Conservation (phyloP, 2,329 filamentous ascomycete genomes). For the Corinectria fuckeliana region DNA sequence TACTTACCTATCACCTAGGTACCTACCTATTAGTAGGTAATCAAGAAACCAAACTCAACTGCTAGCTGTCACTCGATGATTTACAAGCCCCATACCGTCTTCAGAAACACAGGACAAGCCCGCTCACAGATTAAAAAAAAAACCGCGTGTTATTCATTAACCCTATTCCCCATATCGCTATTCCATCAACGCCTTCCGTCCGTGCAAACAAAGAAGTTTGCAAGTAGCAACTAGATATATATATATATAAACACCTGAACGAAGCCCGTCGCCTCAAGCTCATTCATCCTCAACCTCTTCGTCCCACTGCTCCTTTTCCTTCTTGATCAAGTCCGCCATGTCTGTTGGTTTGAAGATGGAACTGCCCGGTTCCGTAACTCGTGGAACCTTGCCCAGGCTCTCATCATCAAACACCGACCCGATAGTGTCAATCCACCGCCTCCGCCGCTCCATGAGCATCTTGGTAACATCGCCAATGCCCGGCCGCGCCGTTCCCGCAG, state of each 20-base stretch:
- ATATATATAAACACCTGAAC: constrained; percentile 21
- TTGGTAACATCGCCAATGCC: constrained; percentile 91
- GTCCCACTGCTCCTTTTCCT: constrained; percentile 82
- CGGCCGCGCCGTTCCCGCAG: constrained; percentile 69
- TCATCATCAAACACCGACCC: constrained; percentile 90
- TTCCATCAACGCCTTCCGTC: constrained; percentile 26
- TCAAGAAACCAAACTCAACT: neutral
- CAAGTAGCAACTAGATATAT: constrained; percentile 12
- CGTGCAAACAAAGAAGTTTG: constrained; percentile 12
- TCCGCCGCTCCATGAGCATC: constrained; percentile 88
- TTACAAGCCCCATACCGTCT: too few species aligned
- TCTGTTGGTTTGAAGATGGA: constrained; percentile 75
- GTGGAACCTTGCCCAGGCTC: constrained; percentile 74
- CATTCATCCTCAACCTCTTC: constrained; percentile 76
- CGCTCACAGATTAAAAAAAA: neutral
- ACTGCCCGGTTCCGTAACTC: constrained; percentile 66
- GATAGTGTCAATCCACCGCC: constrained; percentile 89
- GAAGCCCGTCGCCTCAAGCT: neutral
- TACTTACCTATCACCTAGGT: too few species aligned
- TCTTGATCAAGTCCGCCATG: constrained; percentile 77
- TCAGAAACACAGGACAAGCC: neutral
- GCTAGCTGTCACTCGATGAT: neutral
- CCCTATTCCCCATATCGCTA: constrained; percentile 8
- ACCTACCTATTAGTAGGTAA: too few species aligned
- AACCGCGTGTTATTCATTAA: constrained; percentile 20